Evolutionary conservation across 768 basidiomycete genomes (phyloP), one percentile per base, ranked within the genome.

Genomic region (Royoungia palumana): DNA sequence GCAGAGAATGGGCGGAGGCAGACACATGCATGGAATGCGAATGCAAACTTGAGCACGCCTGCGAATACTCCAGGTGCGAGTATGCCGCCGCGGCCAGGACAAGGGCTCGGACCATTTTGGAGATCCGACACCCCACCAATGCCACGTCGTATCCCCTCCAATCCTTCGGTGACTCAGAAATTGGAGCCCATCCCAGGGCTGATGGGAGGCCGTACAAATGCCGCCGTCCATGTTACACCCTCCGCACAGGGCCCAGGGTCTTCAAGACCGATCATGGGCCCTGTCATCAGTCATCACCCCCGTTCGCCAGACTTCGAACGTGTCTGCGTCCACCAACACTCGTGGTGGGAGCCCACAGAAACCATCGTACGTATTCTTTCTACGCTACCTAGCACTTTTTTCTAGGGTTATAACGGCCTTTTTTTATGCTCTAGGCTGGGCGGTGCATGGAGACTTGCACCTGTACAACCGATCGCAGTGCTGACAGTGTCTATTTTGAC

Each of bases 231-330:
- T 57, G 2, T 54, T 48, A 17, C 55, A 54, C 40, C 56, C 58
- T 37, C 56, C n/a, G n/a, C n/a, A n/a, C n/a, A n/a, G 7, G 60
- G 59, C n/a, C 59, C 50, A 5, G 32, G 51, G 11, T 38, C 58
- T 32, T 36, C 74, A 2, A 74, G 69, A 5, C 67, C 50, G 9
- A 21, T 8, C 13, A 56, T 87, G 38, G 87, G 87, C 0, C 85
- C 87, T 2, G 70, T 84, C 21, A 82, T 88, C 49, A 77, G 70
- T 84, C 21, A 82, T 88, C 49, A 77, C 75, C 0, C 87, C 87
- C 1, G 69, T 75, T 13, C 74, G 79, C 24, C 79, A 80, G 50
- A 51, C 69, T 1, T 55, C 71, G 4, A 47, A 63, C 36, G 63
- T 50, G 44, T 51, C 61, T 17, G 60, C 58, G 28, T 51, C 64